A percentile compares a stretch with the other conserved stretches of the same genome.
Evolutionary conservation across 495 filamentous ascomycete species (phyloP).

Genomic region (Aspergillus bridgeri): DNA sequence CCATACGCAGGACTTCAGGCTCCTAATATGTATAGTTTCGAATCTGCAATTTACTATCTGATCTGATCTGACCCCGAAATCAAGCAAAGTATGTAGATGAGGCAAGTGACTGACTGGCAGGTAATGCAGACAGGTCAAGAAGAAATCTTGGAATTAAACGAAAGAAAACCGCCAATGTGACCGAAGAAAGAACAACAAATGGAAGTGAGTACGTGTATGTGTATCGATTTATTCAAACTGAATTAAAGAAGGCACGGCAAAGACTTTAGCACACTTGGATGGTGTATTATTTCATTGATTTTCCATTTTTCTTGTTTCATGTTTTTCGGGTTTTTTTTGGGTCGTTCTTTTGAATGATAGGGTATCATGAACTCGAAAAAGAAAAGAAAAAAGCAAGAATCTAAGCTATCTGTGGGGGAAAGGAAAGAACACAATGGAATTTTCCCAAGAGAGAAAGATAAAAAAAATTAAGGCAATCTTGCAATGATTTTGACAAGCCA

Average conservation of each 20-base stretch:
- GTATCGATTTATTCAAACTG: not conserved
- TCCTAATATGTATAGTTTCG: too few species aligned
- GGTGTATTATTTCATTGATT: not conserved
- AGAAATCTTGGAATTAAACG: not conserved
- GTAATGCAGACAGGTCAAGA: not conserved
- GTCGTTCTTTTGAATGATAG: not conserved
- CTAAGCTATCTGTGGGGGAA: not conserved
- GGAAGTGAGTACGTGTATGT: not conserved
- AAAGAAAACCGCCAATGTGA: too few species aligned
- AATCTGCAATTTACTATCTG: too few species aligned
- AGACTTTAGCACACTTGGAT: not conserved
- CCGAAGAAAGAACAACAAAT: not conserved
- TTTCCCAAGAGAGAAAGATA: not conserved
- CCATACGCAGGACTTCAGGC: too few species aligned
- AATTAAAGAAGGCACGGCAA: not conserved
- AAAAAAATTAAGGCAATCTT: constrained; percentile 3
- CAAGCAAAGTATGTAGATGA: too few species aligned
- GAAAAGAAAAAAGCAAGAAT: not conserved
- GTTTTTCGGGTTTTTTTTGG: not conserved
- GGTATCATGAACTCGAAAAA: not conserved
- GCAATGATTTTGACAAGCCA: not conserved
- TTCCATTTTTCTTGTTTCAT: not conserved
- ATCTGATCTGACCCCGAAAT: too few species aligned
- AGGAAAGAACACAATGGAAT: not conserved
- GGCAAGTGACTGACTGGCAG: not conserved